Conservation (phyloP, 345 rosid genomes). For the Leavenworthia alabamica region DNA sequence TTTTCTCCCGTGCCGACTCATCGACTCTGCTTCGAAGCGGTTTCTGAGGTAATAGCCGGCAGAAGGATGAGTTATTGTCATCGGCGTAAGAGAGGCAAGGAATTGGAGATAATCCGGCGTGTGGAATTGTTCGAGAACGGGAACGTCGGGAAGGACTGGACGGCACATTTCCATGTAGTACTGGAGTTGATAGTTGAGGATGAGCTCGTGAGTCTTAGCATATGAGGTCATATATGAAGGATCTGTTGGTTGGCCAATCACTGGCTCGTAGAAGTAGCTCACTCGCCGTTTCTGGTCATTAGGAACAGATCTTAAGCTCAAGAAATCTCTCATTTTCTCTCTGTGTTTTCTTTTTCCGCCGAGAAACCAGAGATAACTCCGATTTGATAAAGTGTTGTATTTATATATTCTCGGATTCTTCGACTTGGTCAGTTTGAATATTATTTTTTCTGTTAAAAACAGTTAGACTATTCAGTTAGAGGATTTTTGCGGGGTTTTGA, state of each 20-base stretch:
- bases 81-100: constrained; percentile 52
- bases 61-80: constrained; percentile 37
- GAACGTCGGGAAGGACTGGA: constrained; percentile 48
- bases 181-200: constrained; percentile 60
- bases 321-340: neutral
- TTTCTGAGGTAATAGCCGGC: neutral
- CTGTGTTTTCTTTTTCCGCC: neutral
- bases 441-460: neutral
- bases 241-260: constrained; percentile 38
- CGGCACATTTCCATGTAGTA: constrained; percentile 72
- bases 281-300: constrained; percentile 73
- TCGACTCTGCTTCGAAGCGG: constrained; percentile 9
- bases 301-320: constrained; percentile 55
- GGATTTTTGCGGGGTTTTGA: neutral
- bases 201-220: constrained; percentile 59
- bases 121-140: constrained; percentile 57
- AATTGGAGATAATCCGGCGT: constrained; percentile 62
- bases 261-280: constrained; percentile 78
- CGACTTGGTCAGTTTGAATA: too few relatives aligned
- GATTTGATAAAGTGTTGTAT: neutral
- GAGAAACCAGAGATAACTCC: neutral
- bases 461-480: neutral
- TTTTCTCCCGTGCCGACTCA: too few relatives aligned
- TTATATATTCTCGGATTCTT: neutral
- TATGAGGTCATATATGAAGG: constrained; percentile 22